These are phyloP conservation scores for Isatis tinctoria DNA, from an alignment of 345 rosid genomes.

Conservation along the genomic window DNA sequence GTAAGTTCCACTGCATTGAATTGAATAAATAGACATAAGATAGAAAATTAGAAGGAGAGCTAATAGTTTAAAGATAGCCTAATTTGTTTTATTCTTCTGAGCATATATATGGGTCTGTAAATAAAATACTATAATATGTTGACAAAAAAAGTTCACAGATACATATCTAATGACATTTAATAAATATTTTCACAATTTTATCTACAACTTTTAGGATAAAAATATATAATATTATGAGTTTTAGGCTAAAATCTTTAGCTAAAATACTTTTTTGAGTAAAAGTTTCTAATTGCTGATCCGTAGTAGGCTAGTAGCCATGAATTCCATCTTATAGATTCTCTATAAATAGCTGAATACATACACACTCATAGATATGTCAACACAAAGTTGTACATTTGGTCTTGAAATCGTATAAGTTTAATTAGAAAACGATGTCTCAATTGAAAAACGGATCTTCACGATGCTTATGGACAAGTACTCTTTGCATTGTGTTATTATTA, in stretches of 20 bases:
- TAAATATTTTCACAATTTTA: not conserved
- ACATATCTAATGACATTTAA: not conserved
- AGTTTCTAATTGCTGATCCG: not conserved
- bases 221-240: too few species aligned
- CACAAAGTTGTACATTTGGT: not conserved
- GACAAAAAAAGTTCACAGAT: too few species aligned
- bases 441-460: not conserved
- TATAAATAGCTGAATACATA: slow-evolving; percentile 1
- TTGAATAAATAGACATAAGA: too few species aligned
- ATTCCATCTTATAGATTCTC: not conserved
- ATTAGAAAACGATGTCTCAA: not conserved
- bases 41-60: too few species aligned
- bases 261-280: not conserved
- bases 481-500: slow-evolving; percentile 2
- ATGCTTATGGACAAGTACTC: slow-evolving; percentile 12
- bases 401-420: not conserved
- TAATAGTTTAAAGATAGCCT: too few species aligned
- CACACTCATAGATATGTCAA: not conserved
- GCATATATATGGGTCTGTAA: too few species aligned
- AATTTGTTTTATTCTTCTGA: too few species aligned
- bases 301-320: not conserved
- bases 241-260: not conserved
- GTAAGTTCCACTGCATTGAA: too few species aligned
- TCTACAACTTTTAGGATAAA: not conserved
- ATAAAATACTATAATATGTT: too few species aligned